These are phyloP conservation scores for Hypoxylon cercidicola DNA, from an alignment of 495 filamentous ascomycete genomes.

Conservation along the genomic window DNA sequence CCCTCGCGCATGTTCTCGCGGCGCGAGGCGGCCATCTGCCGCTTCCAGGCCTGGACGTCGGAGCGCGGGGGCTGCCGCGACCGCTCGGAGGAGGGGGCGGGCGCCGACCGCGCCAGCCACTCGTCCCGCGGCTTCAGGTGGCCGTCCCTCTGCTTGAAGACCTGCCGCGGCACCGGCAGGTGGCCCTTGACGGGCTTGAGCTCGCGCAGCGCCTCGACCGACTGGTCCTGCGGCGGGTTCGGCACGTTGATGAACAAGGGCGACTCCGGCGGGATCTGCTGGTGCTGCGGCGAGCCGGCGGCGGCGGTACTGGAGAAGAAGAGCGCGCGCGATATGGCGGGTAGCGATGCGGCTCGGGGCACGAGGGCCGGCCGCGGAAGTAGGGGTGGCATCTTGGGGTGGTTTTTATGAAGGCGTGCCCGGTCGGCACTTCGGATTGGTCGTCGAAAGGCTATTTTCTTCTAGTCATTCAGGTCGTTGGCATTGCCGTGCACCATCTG, in stretches of 20 bases:
- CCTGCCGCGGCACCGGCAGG: slow-evolving; percentile 56
- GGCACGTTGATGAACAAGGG: slow-evolving; percentile 58
- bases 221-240: slow-evolving; percentile 55
- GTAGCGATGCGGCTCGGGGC: slow-evolving; percentile 21
- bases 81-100: slow-evolving; percentile 40
- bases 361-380: slow-evolving; percentile 31
- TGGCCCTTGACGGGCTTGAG: slow-evolving; percentile 51
- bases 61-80: slow-evolving; percentile 39
- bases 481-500: neutral
- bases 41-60: slow-evolving; percentile 47
- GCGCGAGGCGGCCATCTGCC: slow-evolving; percentile 50
- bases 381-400: slow-evolving; percentile 40
- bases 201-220: slow-evolving; percentile 46
- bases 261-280: slow-evolving; percentile 56
- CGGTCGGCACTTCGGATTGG: slow-evolving; percentile 15
- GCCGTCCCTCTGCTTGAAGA: slow-evolving; percentile 53
- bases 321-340: slow-evolving; percentile 23
- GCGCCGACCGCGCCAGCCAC: slow-evolving; percentile 46
- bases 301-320: slow-evolving; percentile 31
- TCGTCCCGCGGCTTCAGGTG: slow-evolving; percentile 42
- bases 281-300: neutral
- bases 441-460: neutral
- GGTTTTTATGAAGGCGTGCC: slow-evolving; percentile 23
- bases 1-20: slow-evolving; percentile 51
- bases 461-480: slow-evolving; percentile 9